A percentile compares a stretch with the other conserved stretches of the same genome.
phyloP scores from a whole-genome alignment of 257 asterid species.

The Mitragyna speciosa region DNA sequence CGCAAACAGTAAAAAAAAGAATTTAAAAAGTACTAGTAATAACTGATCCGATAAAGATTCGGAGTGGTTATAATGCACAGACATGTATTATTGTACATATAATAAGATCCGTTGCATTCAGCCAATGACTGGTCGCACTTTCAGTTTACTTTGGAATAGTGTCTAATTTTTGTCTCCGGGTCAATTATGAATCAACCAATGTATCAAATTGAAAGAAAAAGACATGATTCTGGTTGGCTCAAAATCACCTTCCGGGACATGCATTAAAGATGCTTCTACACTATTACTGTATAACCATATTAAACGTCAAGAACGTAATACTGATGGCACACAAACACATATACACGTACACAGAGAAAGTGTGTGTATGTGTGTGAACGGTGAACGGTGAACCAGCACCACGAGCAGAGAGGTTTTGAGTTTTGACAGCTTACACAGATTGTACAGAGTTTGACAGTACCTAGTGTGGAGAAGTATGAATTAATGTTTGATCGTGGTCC shows the following conservation, averaged over 20 bases:
- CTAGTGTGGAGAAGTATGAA: not conserved
- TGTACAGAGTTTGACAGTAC: conserved; percentile 10
- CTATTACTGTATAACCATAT: not conserved
- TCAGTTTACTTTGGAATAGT: not conserved
- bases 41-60: not conserved
- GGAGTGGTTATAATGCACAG: not conserved
- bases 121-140: not conserved
- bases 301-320: not conserved
- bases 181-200: not conserved
- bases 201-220: not conserved
- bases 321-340: not conserved
- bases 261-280: not conserved
- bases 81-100: not conserved
- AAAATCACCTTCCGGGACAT: not conserved
- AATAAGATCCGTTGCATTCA: not conserved
- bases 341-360: not conserved
- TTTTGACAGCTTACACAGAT: not conserved
- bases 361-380: not conserved
- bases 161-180: not conserved
- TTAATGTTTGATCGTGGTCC: not conserved
- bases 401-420: not conserved
- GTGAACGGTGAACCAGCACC: not conserved
- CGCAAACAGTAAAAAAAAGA: not conserved
- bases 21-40: not conserved
- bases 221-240: not conserved